Conservation (phyloP, 2,329 filamentous ascomycete genomes). For the Colletotrichum godetiae region DNA sequence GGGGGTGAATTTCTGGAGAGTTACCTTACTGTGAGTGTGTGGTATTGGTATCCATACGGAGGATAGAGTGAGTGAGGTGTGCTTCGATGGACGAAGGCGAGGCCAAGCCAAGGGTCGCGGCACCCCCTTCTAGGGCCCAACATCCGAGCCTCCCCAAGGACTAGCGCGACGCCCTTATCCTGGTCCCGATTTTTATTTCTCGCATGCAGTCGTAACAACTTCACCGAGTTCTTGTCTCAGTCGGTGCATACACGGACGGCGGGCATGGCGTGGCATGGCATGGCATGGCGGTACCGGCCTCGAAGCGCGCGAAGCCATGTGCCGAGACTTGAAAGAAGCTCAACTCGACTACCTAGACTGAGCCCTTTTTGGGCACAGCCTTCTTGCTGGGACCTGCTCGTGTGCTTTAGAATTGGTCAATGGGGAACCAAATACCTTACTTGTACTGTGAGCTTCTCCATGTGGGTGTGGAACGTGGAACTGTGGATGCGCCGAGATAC, state of each 20-base stretch:
- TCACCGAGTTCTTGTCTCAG: not conserved
- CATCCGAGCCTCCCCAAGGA: not conserved
- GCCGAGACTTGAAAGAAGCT: not conserved
- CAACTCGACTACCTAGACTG: not conserved
- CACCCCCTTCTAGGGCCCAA: not conserved
- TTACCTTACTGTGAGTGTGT: not conserved
- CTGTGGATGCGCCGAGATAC: slow-evolving; percentile 1
- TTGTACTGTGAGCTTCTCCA: not conserved
- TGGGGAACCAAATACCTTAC: not conserved
- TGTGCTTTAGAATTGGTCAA: not conserved
- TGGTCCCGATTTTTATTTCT: slow-evolving; percentile 4
- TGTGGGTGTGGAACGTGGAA: slow-evolving; percentile 1
- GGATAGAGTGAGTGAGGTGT: not conserved
- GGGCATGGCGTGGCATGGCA: not conserved
- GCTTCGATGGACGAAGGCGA: not conserved
- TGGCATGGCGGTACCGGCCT: not conserved
- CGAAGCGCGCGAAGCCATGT: not conserved
- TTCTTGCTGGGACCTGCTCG: not conserved
- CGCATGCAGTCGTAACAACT: not conserved
- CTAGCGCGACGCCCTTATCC: slow-evolving; percentile 6
- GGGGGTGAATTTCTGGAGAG: not conserved
- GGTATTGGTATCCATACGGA: no score
- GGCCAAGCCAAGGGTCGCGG: not conserved
- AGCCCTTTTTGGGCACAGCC: not conserved
- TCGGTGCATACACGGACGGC: not conserved